Percentiles rank a stretch among this genome's conserved stretches.
These are phyloP conservation scores for Leucosporidium creatinivorum DNA, from an alignment of 768 basidiomycete species.

Conservation along the genomic window DNA sequence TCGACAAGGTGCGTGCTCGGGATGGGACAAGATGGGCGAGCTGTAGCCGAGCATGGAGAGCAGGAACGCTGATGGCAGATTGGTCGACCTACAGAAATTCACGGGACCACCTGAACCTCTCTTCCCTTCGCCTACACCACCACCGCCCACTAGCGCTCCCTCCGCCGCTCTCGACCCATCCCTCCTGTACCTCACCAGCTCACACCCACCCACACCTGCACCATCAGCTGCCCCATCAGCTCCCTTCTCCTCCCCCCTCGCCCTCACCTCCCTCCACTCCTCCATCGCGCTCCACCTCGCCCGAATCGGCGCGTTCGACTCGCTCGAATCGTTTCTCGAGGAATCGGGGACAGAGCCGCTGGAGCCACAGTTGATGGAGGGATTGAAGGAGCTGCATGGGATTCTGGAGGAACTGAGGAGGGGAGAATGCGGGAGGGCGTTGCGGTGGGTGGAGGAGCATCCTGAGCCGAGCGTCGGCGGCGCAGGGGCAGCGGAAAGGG, in stretches of 20 bases:
- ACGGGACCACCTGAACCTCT: slow-evolving; percentile 11
- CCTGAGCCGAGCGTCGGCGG: slow-evolving; percentile 34
- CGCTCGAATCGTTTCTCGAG: slow-evolving; percentile 62
- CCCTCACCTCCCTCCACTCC: slow-evolving; percentile 26
- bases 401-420: slow-evolving; percentile 28
- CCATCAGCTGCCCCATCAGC: slow-evolving; percentile 57
- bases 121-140: slow-evolving; percentile 13
- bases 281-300: slow-evolving; percentile 55
- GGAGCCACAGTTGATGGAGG: slow-evolving; percentile 53
- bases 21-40: too few species aligned
- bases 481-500: neutral
- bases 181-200: slow-evolving; percentile 17
- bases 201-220: slow-evolving; percentile 49
- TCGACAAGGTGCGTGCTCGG: slow-evolving; percentile 69
- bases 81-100: neutral
- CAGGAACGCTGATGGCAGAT: too few species aligned
- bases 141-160: neutral
- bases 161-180: slow-evolving; percentile 2
- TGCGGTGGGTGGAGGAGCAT: slow-evolving; percentile 74
- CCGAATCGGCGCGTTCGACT: slow-evolving; percentile 54
- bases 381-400: slow-evolving; percentile 40
- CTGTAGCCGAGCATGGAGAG: neutral
- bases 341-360: slow-evolving; percentile 61
- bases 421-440: slow-evolving; percentile 52
- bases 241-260: slow-evolving; percentile 26